These are phyloP conservation scores for Pelagophyceae sp. DNA, from an alignment of 352 stramenopile genomes.

Conservation along the genomic window DNA sequence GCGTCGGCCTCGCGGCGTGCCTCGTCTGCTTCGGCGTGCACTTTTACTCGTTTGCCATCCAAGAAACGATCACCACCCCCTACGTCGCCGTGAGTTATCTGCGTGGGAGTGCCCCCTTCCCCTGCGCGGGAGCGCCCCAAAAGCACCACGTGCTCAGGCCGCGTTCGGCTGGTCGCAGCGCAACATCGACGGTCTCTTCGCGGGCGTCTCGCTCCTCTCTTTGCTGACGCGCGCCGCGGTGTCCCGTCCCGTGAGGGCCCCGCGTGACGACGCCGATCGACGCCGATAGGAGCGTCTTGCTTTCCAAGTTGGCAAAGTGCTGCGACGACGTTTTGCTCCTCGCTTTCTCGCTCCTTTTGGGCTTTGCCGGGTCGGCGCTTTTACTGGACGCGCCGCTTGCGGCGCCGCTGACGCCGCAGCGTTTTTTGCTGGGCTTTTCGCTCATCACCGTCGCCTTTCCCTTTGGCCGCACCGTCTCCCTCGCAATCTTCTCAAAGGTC, in stretches of 20 bases:
- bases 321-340: constrained; percentile 34
- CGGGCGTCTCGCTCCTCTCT: constrained; percentile 31
- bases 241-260: constrained; percentile 26
- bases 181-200: constrained; percentile 37
- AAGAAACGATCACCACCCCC: constrained; percentile 41
- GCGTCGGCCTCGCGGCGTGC: constrained; percentile 30
- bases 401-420: not conserved
- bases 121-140: no score
- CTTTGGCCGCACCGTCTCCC: constrained; percentile 36
- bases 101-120: no score
- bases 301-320: not conserved
- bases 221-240: constrained; percentile 36
- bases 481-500: constrained; percentile 37
- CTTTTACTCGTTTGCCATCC: constrained; percentile 41
- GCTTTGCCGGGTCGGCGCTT: constrained; percentile 34
- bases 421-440: constrained; percentile 38
- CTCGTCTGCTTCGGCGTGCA: constrained; percentile 40
- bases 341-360: constrained; percentile 35
- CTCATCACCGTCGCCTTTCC: constrained; percentile 40
- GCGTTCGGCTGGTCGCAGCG: constrained; percentile 32
- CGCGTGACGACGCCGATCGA: no score
- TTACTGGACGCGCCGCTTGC: constrained; percentile 33
- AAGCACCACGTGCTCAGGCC: no score
- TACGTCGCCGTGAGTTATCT: constrained; percentile 29
- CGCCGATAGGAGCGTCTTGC: no score